phyloP scores from a whole-genome alignment of 331 rosid genomes.

The Quercus phellos region DNA sequence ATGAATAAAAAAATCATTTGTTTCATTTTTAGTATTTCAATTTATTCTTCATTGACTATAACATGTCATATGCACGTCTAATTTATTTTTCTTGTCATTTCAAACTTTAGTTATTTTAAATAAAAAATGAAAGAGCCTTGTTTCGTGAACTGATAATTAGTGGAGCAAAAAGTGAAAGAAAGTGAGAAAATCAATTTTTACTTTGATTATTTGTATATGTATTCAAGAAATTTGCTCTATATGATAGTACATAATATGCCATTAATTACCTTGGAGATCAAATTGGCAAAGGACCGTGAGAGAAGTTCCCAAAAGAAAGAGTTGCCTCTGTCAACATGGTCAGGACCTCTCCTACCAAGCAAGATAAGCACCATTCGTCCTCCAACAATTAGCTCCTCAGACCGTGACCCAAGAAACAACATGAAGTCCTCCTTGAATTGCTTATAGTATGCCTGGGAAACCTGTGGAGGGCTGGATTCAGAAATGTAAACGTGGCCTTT shows the following conservation, averaged over 20 bases:
- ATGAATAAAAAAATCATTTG: no score
- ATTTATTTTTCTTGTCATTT: no score
- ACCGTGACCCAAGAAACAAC: slow-evolving; percentile 59
- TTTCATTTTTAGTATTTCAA: no score
- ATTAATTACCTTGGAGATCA: slow-evolving; percentile 60
- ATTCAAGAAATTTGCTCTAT: neutral
- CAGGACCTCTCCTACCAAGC: slow-evolving; percentile 60
- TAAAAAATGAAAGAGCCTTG: no score
- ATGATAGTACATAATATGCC: no score
- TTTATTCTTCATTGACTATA: no score
- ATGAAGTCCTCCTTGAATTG: slow-evolving; percentile 75
- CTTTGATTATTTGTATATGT: no score
- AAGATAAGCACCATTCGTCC: slow-evolving; percentile 82
- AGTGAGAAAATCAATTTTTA: no score
- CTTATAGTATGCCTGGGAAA: slow-evolving; percentile 53
- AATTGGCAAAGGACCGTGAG: slow-evolving; percentile 45
- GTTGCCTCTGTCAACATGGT: slow-evolving; percentile 77
- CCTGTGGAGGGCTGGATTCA: slow-evolving; percentile 57
- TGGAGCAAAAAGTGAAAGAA: no score
- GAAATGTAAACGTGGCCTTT: slow-evolving; percentile 64
- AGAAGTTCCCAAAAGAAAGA: slow-evolving; percentile 81
- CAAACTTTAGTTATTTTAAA: no score
- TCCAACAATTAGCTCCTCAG: slow-evolving; percentile 57
- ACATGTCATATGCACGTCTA: no score
- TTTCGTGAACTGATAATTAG: no score